Evolutionary conservation across 73 alveolate genomes (phyloP).

Genomic region (Stentor roeselii): DNA sequence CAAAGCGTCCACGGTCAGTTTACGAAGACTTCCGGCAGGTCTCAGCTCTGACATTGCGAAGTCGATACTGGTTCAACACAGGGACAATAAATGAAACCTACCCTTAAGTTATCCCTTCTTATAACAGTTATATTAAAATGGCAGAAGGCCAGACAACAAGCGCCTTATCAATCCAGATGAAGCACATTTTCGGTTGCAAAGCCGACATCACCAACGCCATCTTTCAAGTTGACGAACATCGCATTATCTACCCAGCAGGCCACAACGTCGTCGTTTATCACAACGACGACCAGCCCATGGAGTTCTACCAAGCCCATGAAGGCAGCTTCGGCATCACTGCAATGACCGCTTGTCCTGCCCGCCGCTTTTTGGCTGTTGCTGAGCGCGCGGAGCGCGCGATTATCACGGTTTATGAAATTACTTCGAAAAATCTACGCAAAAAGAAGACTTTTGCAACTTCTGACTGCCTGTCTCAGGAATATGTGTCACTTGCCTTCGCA

Average conservation of each 20-base stretch:
- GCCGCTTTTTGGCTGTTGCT: conserved; percentile 65
- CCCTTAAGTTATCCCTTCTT: too few species aligned
- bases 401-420: conserved; percentile 53
- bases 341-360: conserved; percentile 59
- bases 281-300: conserved; percentile 38
- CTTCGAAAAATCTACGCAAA: conserved; percentile 51
- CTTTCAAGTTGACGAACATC: conserved; percentile 76
- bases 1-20: too few species aligned
- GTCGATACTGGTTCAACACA: too few species aligned
- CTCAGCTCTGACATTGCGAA: too few species aligned
- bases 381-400: conserved; percentile 76
- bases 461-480: conserved; percentile 70
- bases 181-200: conserved; percentile 75
- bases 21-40: too few species aligned
- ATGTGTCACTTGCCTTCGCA: conserved; percentile 74
- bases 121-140: neutral
- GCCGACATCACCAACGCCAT: conserved; percentile 59
- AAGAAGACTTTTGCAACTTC: conserved; percentile 60
- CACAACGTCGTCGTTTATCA: conserved; percentile 81
- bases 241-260: conserved; percentile 92
- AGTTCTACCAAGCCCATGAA: conserved; percentile 60
- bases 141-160: neutral
- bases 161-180: neutral
- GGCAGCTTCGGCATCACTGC: conserved; percentile 81
- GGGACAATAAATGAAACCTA: too few species aligned